Base-by-base conservation (phyloP, 371 early-diverging fungal species). In the Chytridium lagenaria region DNA sequence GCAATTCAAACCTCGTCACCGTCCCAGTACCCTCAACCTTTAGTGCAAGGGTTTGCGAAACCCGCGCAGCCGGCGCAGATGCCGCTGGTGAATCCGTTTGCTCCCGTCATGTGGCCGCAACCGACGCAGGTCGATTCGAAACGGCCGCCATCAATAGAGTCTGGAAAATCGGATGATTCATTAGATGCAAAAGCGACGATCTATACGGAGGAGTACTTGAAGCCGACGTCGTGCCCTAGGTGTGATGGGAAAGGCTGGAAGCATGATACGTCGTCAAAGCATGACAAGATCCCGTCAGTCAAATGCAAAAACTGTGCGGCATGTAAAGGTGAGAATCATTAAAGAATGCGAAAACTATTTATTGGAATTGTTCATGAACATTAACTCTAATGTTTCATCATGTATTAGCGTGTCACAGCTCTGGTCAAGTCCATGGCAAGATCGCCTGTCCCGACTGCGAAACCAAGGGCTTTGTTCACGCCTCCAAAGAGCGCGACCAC, bases 181-280 rank as follows among this genome's bases (percentile, higher is more conserved):
- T 2, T 40, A 30, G 66, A 66, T 37, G n/a, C n/a, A n/a, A n/a
- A n/a, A n/a, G 44, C n/a, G 10, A 39, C 15, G 40, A 28, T 66
- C 15, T 38, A 39, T 66, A 66, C 26, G 10, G 63, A 61, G 51
- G 64, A 34, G 37, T 19, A 57, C 44, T 50, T 69, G 65, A 37
- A 34, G 40, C 68, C 71, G 38, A 44, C 69, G 26, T 37, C 49
- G 40, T 81, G 81, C 50, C 77, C 78, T 19, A 33, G 73, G 31
- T 81, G 81, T 50, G 49, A 67, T 16, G 81, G 81, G 5, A 16
- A n/a, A 39, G 77, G 77, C 5, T 76, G 69, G 71, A 72, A 69
- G 59, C 77, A 76, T 44, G 77, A 76, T 10, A 69, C 77, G 34
- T 39, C 72, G 30, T 68, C 68, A 10, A 77, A 76, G 69, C 82